Evolutionary conservation across 2,329 filamentous ascomycete species (phyloP), one percentile per base, ranked within the genome.

Genomic region (Verticillium klebahnii): DNA sequence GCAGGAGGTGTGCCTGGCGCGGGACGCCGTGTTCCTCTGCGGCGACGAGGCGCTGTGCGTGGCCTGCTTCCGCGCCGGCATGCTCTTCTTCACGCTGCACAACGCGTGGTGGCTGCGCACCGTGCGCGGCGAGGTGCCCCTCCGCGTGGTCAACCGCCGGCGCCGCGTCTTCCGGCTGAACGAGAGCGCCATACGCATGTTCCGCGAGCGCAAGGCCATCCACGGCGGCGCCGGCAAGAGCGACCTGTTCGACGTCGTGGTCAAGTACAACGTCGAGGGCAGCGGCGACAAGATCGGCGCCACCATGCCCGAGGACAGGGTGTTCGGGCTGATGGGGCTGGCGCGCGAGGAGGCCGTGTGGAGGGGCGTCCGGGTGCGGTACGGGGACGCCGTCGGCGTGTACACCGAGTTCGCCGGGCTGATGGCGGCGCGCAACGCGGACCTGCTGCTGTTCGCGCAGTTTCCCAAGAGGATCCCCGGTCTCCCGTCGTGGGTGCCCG

Each of bases 401-500:
- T 73, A 69, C 29, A 62, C 66, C 0, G 67, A 70, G 25, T 58
- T 67, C 8, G 66, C 69, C 0, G 64, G 60, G 5, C 50, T 72
- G 5, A 63, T 73, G 15, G 55, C 70, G 7, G 60, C 60, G 25
- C 61, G 68, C 1, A 69, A 67, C 36, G 36, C 68, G 5, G 73
- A 75, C 59, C 55, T 70, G 1, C 61, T 75, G 7, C 64, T 73
- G 7, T 74, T 70, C 57, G 68, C 67, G 6, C 73, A 74, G 61
- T 65, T 66, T 6, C 68, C 69, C 2, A 71, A 70, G 23, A 52
- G 40, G 25, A 62, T 66, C 1, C 14, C 50, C 1, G 62, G 59
- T 2, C 29, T 74, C 19, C 73, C 73, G 2, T 73, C 72, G 2
- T 75, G 73, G 73, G 71, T 70, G 3, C 72, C 73, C 7, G 73